Base-by-base conservation (phyloP, 2,329 filamentous ascomycete species). In the Chaetothyriales sp. region DNA sequence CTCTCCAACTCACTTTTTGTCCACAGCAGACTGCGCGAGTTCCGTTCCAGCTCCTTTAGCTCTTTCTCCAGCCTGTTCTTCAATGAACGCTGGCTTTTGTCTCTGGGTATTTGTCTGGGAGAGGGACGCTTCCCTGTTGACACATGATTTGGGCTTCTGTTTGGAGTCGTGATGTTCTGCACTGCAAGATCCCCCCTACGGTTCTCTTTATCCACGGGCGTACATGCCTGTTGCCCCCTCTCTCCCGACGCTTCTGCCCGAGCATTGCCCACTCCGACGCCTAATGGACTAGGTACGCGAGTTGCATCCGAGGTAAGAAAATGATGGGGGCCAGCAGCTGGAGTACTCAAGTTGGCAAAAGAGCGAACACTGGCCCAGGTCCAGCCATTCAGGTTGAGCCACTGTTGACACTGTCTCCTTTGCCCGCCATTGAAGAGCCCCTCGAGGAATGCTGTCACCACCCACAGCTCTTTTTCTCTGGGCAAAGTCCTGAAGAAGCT, bases 331-430 rank as follows among this genome's bases (percentile, higher is more conserved):
- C 32, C 32, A 39, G 2, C 32, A 15, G 32, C 12, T 15, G 32
- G 32, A 39, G 32, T 39, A 15, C 32, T 39, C 32, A 39, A 39
- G 32, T 15, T 47, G 3, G 49, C 48, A 44, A 56, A 58, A 3
- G 43, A 39, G 43, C 42, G 47, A 18, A 58, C 18, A 36, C 51
- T 58, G 20, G 51, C 51, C 56, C 56, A 58, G 8, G 43, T 53
- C 56, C 56, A 58, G 9, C 54, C 56, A 42, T 50, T 52, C 8
- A 28, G 44, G n/a, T 56, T 54, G 12, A 58, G 51, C 51, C 50
- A 58, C 28, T 56, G 52, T 20, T 46, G 52, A 49, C 54, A 56
- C 47, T 58, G 56, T 44, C 46, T 50, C 32, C 44, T 51, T 20
- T 55, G 52, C n/a, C 18, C 42, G 3, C 26, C 44, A 6, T 44